Conservation (phyloP, 2,329 filamentous ascomycete genomes). For the Exophiala bonariae region DNA sequence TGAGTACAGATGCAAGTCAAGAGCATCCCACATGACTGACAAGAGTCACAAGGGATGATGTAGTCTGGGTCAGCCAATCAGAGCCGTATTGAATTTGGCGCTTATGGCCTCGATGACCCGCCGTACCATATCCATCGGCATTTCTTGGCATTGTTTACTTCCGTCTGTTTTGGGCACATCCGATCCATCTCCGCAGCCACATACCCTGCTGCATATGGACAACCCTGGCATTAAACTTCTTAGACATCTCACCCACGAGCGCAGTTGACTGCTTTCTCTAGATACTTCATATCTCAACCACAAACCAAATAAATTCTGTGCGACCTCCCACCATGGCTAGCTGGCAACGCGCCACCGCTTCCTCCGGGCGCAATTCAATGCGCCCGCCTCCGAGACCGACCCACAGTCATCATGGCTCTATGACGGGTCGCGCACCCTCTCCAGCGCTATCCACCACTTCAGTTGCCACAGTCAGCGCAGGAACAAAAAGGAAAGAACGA, state of each 20-base stretch:
- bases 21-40: too few relatives aligned
- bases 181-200: slow-evolving; percentile 1
- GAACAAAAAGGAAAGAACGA: slow-evolving; percentile 81
- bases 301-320: background rate
- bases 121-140: background rate
- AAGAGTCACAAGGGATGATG: slow-evolving; percentile 5
- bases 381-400: slow-evolving; percentile 50
- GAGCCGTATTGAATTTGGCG: background rate
- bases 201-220: background rate
- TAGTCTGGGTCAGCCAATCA: background rate
- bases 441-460: slow-evolving; percentile 71
- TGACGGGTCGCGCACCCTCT: slow-evolving; percentile 60
- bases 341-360: slow-evolving; percentile 50
- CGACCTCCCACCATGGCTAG: slow-evolving; percentile 50
- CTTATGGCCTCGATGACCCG: background rate
- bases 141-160: slow-evolving; percentile 17
- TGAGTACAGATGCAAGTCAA: too few relatives aligned
- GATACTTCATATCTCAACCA: background rate
- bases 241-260: background rate
- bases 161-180: slow-evolving; percentile 6
- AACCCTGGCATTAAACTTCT: background rate
- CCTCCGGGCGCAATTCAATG: slow-evolving; percentile 50
- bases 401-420: slow-evolving; percentile 47
- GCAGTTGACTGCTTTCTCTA: background rate
- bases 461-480: slow-evolving; percentile 50